Base-by-base conservation (phyloP, 164 flowering plant species). In the Magnolia kwangsiensis region DNA sequence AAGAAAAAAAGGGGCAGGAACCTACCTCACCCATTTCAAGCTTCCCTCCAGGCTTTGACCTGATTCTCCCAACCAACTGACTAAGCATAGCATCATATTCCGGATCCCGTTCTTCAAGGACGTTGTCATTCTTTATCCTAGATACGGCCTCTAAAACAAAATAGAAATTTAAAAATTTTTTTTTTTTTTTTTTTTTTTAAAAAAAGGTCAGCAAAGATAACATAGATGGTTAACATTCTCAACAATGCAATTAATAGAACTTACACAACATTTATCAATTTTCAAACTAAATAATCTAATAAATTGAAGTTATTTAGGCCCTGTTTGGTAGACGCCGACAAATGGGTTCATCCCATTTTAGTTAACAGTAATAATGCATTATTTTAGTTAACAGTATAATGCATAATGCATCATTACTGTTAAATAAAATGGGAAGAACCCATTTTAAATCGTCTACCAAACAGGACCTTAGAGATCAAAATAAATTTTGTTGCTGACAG, bases 1-100 rank as follows among this genome's bases (percentile, higher is more conserved):
- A 37, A 37, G 45, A 37, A 37, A 37, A 5, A 37, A 37, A 37
- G 4, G 10, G 13, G 49, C 51, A 51, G 51, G 51, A 66, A 67
- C 94, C 86, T 69, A 93, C 98, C 95, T 92, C 96, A 50, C 96
- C 97, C 95, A 88, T 95, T 86, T 92, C 97, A 70, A 81, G 87
- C 81, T 87, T 90, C 67, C 98, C 98, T 77, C 94, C 98, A 68
- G 98, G 87, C 80, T 92, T 95, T 10, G 97, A 3, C 77, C 10
- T 88, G 72, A 95, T 88, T 78, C 96, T 87, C 58, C 97, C 98
- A 80, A 89, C 89, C 97, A 95, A 92, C 76, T 91, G 92, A 76
- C 80, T 86, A 65, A 95, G 97, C 96, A 95, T 87, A 21, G 84
- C 90, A 87, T 93, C 97, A 82, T 84, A 95, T 50, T 81, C 78